Evolutionary conservation across 352 stramenopile species (phyloP), one percentile per base, ranked within the genome.

Genomic region (Phytophthora megakarya): DNA sequence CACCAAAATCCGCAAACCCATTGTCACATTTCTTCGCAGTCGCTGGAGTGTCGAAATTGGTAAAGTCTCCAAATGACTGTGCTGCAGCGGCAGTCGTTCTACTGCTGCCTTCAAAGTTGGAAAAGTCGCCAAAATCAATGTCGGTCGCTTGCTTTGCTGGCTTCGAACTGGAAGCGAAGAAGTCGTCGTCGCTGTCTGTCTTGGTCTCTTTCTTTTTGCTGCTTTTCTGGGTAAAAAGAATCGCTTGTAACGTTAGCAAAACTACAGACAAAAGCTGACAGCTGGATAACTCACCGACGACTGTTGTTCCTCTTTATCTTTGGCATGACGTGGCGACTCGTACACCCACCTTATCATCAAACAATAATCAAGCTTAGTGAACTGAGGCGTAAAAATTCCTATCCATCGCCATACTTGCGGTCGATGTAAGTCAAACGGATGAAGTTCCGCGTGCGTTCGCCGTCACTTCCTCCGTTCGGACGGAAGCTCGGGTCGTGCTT

Each of bases 361-460:
- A 39, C 5, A 50, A 59, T 21, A 2, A 35, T n/a, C 5, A 33
- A 3, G 33, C 7, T 35, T 35, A 48, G 50, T 30, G 13, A 50
- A 45, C 7, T 8, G 26, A 55, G 5, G 5, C n/a, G 18, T 28
- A n/a, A 18, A 16, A 2, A 52, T 13, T 19, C 10, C 16, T 49
- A 50, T 1, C 16, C 28, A 28, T 43, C 16, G 7, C 58, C 81
- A 39, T 71, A 95, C 81, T 95, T 93, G 68, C 88, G 81, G 56
- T 96, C 86, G 28, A 96, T 86, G 68, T 93, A 96, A 12, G 87
- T 93, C 52, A 93, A 64, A 9, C 86, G 86, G 49, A 96, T 95
- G 65, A 96, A 95, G 60, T 95, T 95, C n/a, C 87, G 84, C 46
- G 82, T 92, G 54, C 86, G 85, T 22, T 96, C 86, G 60, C 87